These are phyloP conservation scores for Panaeolus papilionaceus DNA, from an alignment of 768 basidiomycete species.

Conservation along the genomic window DNA sequence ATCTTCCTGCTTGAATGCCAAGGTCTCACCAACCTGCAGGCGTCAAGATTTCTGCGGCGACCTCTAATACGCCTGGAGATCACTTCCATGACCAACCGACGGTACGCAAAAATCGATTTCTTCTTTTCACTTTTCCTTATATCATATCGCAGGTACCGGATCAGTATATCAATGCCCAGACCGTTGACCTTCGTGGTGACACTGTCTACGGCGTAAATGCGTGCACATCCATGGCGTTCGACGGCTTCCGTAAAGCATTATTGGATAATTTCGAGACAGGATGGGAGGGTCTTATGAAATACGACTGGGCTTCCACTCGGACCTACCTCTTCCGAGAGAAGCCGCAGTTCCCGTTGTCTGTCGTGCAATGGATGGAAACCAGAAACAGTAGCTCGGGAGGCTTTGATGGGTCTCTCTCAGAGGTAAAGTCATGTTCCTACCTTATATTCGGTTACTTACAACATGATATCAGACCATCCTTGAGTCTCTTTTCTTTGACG, in stretches of 20 bases:
- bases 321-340: constrained; percentile 25
- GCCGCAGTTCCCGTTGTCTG: constrained; percentile 20
- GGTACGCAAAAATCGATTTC: background rate
- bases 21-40: constrained; percentile 5
- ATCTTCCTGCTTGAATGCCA: background rate
- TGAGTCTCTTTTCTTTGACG: constrained; percentile 24
- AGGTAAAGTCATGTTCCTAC: constrained; percentile 18
- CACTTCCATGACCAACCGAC: constrained; percentile 18
- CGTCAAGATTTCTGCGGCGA: constrained; percentile 16
- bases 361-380: constrained; percentile 25
- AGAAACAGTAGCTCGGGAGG: constrained; percentile 23
- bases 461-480: constrained; percentile 20
- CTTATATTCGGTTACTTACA: background rate
- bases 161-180: constrained; percentile 18
- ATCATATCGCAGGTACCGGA: constrained; percentile 15
- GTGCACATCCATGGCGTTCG: background rate
- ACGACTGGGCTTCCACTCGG: constrained; percentile 30
- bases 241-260: constrained; percentile 18
- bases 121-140: background rate
- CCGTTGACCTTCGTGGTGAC: constrained; percentile 16
- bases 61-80: constrained; percentile 16
- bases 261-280: constrained; percentile 25
- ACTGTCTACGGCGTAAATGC: constrained; percentile 21
- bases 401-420: constrained; percentile 20
- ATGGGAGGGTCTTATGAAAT: constrained; percentile 31